phyloP scores from a whole-genome alignment of 1,139 yeast genomes.

The Yamadazyma epiphylla region DNA sequence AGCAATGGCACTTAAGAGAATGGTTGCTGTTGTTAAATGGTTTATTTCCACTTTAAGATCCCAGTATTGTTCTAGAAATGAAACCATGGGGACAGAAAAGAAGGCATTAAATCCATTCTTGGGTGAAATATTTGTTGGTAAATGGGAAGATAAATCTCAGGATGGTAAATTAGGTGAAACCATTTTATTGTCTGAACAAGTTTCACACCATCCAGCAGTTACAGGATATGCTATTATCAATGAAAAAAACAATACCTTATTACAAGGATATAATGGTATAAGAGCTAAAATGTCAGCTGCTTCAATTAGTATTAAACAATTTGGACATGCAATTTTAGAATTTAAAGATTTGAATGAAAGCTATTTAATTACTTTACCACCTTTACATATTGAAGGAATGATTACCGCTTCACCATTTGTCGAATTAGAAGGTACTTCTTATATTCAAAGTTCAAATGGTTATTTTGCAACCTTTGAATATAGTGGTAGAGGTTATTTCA shows the following conservation, averaged over 20 bases:
- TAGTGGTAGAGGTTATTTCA: slow-evolving; percentile 89
- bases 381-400: slow-evolving; percentile 93
- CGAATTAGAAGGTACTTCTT: slow-evolving; percentile 81
- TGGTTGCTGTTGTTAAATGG: slow-evolving; percentile 85
- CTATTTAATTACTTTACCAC: slow-evolving; percentile 84
- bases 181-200: slow-evolving; percentile 79
- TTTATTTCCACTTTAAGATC: slow-evolving; percentile 87
- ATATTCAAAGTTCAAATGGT: slow-evolving; percentile 79
- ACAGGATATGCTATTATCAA: slow-evolving; percentile 83
- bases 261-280: slow-evolving; percentile 88
- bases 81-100: slow-evolving; percentile 87
- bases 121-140: slow-evolving; percentile 89
- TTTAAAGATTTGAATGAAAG: slow-evolving; percentile 60
- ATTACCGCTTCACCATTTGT: slow-evolving; percentile 87
- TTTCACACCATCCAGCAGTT: slow-evolving; percentile 92
- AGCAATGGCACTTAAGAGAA: slow-evolving; percentile 54
- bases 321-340: slow-evolving; percentile 79
- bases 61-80: slow-evolving; percentile 90
- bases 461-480: slow-evolving; percentile 71
- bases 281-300: slow-evolving; percentile 78
- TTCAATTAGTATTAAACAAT: slow-evolving; percentile 80
- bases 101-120: slow-evolving; percentile 93
- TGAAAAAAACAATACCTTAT: slow-evolving; percentile 59
- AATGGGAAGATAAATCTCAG: slow-evolving; percentile 57
- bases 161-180: slow-evolving; percentile 62